A percentile compares a stretch with the other conserved stretches of the same genome.
Evolutionary conservation across 495 filamentous ascomycete species (phyloP).

Genomic region (Sordaria brevicollis): DNA sequence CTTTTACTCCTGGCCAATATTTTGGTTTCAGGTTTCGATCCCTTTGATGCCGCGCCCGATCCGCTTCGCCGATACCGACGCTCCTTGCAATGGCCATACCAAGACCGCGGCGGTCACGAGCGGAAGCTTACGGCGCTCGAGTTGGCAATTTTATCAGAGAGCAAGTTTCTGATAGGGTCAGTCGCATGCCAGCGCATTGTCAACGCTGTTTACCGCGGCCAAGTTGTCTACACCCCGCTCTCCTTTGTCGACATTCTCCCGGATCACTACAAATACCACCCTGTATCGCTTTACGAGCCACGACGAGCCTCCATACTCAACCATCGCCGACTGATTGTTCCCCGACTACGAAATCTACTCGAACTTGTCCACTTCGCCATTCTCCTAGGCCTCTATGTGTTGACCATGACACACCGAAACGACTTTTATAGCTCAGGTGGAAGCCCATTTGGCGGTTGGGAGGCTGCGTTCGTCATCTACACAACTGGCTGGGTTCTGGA

Average conservation of each 20-base stretch:
- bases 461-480: conserved; percentile 46
- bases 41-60: conserved; percentile 47
- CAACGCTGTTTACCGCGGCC: conserved; percentile 47
- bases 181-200: conserved; percentile 50
- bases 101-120: conserved; percentile 40
- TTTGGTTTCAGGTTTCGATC: conserved; percentile 53
- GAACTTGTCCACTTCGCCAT: conserved; percentile 49
- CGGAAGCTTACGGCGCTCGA: conserved; percentile 51
- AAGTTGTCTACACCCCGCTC: conserved; percentile 50
- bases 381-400: conserved; percentile 45
- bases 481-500: conserved; percentile 52
- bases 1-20: conserved; percentile 49
- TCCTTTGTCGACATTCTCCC: conserved; percentile 55
- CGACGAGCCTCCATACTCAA: conserved; percentile 47
- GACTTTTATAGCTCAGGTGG: conserved; percentile 31
- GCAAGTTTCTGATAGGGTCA: conserved; percentile 47
- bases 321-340: conserved; percentile 56
- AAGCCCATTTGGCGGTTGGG: conserved; percentile 30
- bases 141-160: conserved; percentile 53
- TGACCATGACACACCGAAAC: conserved; percentile 42
- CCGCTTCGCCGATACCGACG: conserved; percentile 29
- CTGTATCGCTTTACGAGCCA: conserved; percentile 52
- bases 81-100: conserved; percentile 32
- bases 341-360: conserved; percentile 46
- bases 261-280: conserved; percentile 55